phyloP scores from a whole-genome alignment of 2,329 filamentous ascomycete genomes.

The Hypoxylon sp. region DNA sequence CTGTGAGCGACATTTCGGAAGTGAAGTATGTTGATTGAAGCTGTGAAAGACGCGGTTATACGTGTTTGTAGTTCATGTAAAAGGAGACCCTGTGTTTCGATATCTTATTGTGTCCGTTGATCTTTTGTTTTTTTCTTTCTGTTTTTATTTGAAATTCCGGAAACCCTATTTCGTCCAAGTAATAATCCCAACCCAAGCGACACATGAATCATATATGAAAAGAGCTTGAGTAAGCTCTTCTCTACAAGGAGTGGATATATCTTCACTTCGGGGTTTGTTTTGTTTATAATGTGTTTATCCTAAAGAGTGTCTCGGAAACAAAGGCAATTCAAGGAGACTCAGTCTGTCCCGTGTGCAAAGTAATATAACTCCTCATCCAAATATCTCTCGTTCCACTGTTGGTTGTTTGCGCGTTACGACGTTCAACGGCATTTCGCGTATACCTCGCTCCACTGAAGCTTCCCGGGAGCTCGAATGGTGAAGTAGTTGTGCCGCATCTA shows the following conservation, averaged over 20 bases:
- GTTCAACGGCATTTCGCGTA: conserved; percentile 20
- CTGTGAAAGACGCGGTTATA: neutral
- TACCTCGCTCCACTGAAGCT: conserved; percentile 20
- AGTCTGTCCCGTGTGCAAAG: neutral
- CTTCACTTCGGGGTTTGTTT: neutral
- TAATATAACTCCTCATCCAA: neutral
- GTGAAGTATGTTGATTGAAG: neutral
- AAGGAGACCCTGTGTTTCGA: neutral
- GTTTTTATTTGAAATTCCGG: neutral
- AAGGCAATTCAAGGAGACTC: neutral
- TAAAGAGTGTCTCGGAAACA: neutral
- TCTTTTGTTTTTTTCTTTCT: neutral
- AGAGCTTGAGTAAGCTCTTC: neutral
- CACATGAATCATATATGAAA: neutral
- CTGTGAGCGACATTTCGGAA: neutral
- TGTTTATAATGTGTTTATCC: neutral
- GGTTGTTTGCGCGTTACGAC: neutral
- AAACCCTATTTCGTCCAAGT: neutral
- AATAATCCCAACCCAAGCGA: neutral
- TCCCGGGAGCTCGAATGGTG: conserved; percentile 24
- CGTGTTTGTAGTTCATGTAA: neutral
- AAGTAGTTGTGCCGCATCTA: conserved; percentile 30
- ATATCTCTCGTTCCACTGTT: too few species aligned
- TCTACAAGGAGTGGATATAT: conserved; percentile 1
- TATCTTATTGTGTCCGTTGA: neutral